Evolutionary conservation across 1,139 yeast genomes (phyloP), one percentile per base, ranked within the genome.

Genomic region (Suhomyces ambrosiae): DNA sequence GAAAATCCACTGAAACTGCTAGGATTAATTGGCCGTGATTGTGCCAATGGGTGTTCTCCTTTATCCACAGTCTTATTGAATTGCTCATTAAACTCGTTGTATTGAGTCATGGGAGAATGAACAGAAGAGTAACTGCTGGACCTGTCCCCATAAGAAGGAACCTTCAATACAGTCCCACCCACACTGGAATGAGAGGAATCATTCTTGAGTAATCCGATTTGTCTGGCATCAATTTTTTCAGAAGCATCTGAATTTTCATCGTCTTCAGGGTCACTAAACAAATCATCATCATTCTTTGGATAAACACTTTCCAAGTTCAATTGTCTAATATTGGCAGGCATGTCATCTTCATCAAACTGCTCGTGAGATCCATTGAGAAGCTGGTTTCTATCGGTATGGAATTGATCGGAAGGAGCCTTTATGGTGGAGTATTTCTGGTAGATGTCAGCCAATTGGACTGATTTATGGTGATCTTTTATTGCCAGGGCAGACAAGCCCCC

Each of bases 71-170:
- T 52, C 41, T 56, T 57, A 26, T 61, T 60, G 47, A 73, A 74
- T 39, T 74, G 75, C 31, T 68, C 66, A 48, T 71, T 72, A 55
- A 78, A 75, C 45, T 76, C 80, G 24, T 74, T 58, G 50, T 75
- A 77, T 45, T 79, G 82, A 1, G 82, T 68, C 65, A 62, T 64
- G n/a, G 77, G 76, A 2, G 74, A 67, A 34, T 64, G 66, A 18
- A 70, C 74, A 6, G 74, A 68, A 2, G 75, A 66, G 44, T 65
- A 58, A 39, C 72, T 64, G 38, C 65, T 60, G 47, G 62, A 60
- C 29, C 71, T 53, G n/a, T 48, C 42, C 2, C 41, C 56, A 29
- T 53, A 52, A 17, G 50, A 42, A 10, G 71, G 72, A 9, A 65
- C 63, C n/a, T 48, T 31, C 35, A 53, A 43, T 5, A 43, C 42